Evolutionary conservation across 202 grass and related monocot genomes (phyloP).

Genomic region (Thinopyrum obtusiflorum): DNA sequence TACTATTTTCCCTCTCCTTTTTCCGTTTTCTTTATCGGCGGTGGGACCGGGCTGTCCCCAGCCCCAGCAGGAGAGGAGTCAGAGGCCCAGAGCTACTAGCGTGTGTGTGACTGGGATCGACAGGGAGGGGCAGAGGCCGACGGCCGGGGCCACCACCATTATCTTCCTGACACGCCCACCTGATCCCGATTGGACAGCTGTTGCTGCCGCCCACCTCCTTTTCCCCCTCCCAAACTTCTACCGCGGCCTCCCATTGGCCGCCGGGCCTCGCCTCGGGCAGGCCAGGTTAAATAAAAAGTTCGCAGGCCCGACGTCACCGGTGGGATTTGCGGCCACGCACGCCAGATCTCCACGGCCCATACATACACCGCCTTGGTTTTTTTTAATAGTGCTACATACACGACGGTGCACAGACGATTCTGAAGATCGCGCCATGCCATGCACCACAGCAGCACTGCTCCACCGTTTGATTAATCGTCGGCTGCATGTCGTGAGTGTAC

Average conservation of each 20-base stretch:
- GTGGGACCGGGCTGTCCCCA: conserved; percentile 39
- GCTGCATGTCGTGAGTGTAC: too few species aligned
- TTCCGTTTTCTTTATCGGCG: conserved; percentile 34
- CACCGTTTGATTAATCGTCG: too few species aligned
- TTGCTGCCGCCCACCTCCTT: conserved; percentile 26
- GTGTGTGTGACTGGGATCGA: conserved; percentile 28
- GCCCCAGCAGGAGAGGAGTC: conserved; percentile 10
- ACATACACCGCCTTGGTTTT: too few species aligned
- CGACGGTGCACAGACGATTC: too few species aligned
- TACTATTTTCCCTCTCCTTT: not conserved
- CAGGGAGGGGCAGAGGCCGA: conserved; percentile 20
- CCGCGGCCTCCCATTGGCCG: conserved; percentile 26
- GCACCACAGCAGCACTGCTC: too few species aligned
- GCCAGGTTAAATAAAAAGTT: not conserved
- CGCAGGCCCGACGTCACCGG: not conserved
- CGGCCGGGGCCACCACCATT: conserved; percentile 25
- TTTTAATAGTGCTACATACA: too few species aligned
- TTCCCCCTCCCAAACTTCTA: not conserved
- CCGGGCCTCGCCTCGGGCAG: not conserved
- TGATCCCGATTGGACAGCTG: conserved; percentile 78
- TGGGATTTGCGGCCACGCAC: not conserved
- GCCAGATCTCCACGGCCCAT: not conserved
- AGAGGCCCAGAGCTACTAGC: not conserved
- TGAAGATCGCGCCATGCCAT: too few species aligned
- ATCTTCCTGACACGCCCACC: conserved; percentile 61